Base-by-base conservation (phyloP, 2,329 filamentous ascomycete genomes). In the Mariannaea sp. region DNA sequence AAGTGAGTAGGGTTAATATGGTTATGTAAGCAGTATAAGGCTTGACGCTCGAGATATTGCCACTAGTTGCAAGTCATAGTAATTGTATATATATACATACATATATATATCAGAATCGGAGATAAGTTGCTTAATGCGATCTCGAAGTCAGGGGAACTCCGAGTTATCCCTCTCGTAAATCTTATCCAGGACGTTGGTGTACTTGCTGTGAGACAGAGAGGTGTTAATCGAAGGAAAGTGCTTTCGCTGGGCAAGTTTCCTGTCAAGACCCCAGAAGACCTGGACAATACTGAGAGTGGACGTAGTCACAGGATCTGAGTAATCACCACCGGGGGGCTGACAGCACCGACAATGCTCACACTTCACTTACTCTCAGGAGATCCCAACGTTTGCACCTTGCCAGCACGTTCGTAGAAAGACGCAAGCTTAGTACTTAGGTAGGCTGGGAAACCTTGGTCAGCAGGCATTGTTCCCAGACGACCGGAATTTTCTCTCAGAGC, bases 151-250 rank as follows among this genome's bases (percentile, higher is more conserved):
- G 40, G 94, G 93, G 80, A 97, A 99, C 36, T 97, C 94, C 22
- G 94, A 91, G 73, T 88, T 90, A 66, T 96, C 82, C 80, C 96
- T 90, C 73, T 93, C 87, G 77, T 99, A 99, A 80, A 84, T 97
- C 74, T 89, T 92, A 77, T 97, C 92, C 47, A 99, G 83, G 33
- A 90, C 82, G 56, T 73, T 86, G 39, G 88, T 95, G 80, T 99
- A 99, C 80, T 99, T 99, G 82, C 87, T 93, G 85, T 99, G 99
- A 62, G 91, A 96, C 63, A 90, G 79, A 14, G 86, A 85, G 8
- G 94, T 97, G 81, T 99, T 99, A 80, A 99, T 92, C 26, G 92
- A 97, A 5, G 94, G 94, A 82, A 99, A 99, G 77, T 99, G 94
- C 80, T 99, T 99, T 68, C 94, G 88, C 78, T 97, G 94, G 16